A percentile compares a stretch with the other conserved stretches of the same genome.
phyloP scores from a whole-genome alignment of 2,329 filamentous ascomycete genomes.

The Metarhizium album region DNA sequence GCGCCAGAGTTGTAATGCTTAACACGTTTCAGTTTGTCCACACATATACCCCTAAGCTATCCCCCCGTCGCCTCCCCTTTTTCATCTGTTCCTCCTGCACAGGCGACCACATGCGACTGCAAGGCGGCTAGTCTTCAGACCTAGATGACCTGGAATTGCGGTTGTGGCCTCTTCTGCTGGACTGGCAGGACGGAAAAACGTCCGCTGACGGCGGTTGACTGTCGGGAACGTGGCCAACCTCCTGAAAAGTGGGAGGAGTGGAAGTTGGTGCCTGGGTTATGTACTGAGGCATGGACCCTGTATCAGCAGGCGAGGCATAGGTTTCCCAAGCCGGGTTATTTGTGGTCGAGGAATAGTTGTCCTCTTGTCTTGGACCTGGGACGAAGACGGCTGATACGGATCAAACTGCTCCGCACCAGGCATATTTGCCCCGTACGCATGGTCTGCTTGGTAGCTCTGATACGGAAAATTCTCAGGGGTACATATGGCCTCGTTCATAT shows the following conservation, averaged over 20 bases:
- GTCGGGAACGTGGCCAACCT: neutral
- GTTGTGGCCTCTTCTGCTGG: neutral
- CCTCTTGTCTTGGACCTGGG: neutral
- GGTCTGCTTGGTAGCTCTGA: neutral
- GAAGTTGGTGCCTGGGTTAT: neutral
- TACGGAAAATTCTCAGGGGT: neutral
- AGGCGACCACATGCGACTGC: neutral
- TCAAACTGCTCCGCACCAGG: neutral
- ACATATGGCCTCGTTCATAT: neutral
- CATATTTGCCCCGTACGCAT: neutral
- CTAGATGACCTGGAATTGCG: neutral
- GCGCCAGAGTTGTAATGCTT: neutral
- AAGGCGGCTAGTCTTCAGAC: neutral
- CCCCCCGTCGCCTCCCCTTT: neutral
- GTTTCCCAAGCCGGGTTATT: too few relatives aligned
- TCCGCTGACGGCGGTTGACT: neutral
- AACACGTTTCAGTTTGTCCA: neutral
- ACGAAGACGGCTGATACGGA: neutral
- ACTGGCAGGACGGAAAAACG: neutral
- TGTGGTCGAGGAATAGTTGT: neutral
- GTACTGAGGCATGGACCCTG: neutral
- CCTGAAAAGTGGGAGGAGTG: neutral
- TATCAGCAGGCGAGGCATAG: neutral
- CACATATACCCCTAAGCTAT: neutral
- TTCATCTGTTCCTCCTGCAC: neutral